Percentiles rank a stretch among this genome's conserved stretches.
These are phyloP conservation scores for Cicer judaicum DNA, from an alignment of 306 rosid genomes.

Conservation along the genomic window DNA sequence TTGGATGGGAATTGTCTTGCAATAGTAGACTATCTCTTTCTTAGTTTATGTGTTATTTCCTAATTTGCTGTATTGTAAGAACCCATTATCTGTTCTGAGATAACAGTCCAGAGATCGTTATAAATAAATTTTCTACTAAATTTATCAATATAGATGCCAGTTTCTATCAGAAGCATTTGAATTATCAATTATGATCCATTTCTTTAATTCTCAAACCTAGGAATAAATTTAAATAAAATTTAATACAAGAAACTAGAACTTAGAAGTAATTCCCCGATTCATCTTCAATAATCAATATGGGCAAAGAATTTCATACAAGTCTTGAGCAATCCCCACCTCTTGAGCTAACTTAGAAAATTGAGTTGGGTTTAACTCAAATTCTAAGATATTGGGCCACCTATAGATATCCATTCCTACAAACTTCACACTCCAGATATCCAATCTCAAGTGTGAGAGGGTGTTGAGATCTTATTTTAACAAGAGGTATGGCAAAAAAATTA, in stretches of 20 bases:
- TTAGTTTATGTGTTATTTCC: too few relatives aligned
- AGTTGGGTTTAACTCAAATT: constrained; percentile 7
- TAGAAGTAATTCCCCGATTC: constrained; percentile 15
- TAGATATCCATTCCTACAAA: neutral
- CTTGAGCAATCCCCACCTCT: neutral
- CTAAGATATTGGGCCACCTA: constrained; percentile 3
- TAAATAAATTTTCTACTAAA: too few relatives aligned
- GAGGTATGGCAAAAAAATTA: neutral
- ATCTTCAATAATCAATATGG: constrained; percentile 2
- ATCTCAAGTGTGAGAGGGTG: constrained; percentile 5
- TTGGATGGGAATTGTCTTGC: too few relatives aligned
- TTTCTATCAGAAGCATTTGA: constrained; percentile 16
- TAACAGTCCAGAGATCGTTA: too few relatives aligned
- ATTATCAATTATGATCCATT: constrained; percentile 9
- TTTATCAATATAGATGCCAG: too few relatives aligned
- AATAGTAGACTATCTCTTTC: too few relatives aligned
- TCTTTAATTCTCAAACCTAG: neutral
- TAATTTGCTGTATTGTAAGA: too few relatives aligned
- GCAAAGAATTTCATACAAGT: neutral
- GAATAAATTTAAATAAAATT: constrained; percentile 15
- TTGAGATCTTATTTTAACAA: neutral
- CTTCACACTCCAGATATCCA: neutral
- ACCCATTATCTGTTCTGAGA: too few relatives aligned
- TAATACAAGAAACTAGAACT: constrained; percentile 21
- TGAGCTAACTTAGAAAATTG: neutral